Evolutionary conservation across 768 basidiomycete species (phyloP).

Genomic region (Tulasnella sp.): DNA sequence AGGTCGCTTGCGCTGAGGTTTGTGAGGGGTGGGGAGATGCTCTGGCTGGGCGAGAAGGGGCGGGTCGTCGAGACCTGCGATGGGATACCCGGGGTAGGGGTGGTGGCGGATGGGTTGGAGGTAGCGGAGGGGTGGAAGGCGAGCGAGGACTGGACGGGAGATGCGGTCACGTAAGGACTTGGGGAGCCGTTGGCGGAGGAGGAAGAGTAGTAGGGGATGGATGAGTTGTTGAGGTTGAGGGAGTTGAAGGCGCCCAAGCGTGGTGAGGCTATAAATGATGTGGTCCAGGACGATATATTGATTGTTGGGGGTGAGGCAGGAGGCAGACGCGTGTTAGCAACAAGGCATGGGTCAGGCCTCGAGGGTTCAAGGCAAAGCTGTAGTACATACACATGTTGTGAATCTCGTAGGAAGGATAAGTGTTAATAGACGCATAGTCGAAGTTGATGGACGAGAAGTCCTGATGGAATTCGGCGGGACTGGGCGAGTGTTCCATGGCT

Average conservation of each 20-base stretch:
- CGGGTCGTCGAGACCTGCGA: slow-evolving; percentile 4
- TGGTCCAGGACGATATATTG: slow-evolving; percentile 7
- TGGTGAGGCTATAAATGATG: slow-evolving; percentile 12
- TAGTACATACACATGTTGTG: slow-evolving; percentile 12
- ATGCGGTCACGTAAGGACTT: slow-evolving; percentile 11
- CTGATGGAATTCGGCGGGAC: slow-evolving; percentile 38
- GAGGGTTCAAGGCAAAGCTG: neutral
- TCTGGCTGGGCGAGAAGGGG: slow-evolving; percentile 15
- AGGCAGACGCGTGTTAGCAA: slow-evolving; percentile 49
- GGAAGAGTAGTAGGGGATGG: slow-evolving; percentile 50
- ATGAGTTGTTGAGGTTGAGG: slow-evolving; percentile 23
- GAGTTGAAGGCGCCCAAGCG: slow-evolving; percentile 16
- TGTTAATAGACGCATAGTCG: slow-evolving; percentile 23
- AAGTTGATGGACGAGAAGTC: slow-evolving; percentile 30
- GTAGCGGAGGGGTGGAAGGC: slow-evolving; percentile 4
- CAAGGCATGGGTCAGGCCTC: slow-evolving; percentile 40
- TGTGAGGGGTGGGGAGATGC: slow-evolving; percentile 16
- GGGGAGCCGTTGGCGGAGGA: slow-evolving; percentile 26
- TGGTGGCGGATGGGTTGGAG: neutral
- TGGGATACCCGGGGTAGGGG: neutral
- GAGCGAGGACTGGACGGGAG: slow-evolving; percentile 11
- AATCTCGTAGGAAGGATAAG: slow-evolving; percentile 15
- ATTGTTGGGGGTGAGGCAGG: slow-evolving; percentile 6
- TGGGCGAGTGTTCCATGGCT: slow-evolving; percentile 35
- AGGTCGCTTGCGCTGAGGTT: slow-evolving; percentile 15